Evolutionary conservation across 805 yeast genomes (phyloP), one percentile per base, ranked within the genome.

Genomic region (Blastobotrys robertii): DNA sequence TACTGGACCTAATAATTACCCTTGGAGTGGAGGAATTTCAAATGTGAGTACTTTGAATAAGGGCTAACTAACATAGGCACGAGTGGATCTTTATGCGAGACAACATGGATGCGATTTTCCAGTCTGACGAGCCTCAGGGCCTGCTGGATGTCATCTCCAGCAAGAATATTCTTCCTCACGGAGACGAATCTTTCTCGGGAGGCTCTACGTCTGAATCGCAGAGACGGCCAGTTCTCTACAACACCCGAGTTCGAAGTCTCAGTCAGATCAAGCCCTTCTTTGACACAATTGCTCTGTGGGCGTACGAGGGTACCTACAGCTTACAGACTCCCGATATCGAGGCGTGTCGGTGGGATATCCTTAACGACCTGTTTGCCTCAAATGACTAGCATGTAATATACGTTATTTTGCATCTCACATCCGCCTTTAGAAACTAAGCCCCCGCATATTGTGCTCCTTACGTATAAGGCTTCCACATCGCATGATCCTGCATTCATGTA

Each of bases 1-100:
- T 92, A 11, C 65, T 92, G 38, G 98, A 90, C 56, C 70, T 83
- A 28, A 59, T 87, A 15, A 58, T 90, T 14, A 67, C 81, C 1
- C 51, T 87, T 44, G 76, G 78, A 31, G 70, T 72, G 34, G 97
- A 88, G 56, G 95, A 86, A 45, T 71, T 90, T 67, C 80, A 79
- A 61, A 56, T 76, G 60, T 57, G 63, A 63, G 53, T 48, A 31
- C 4, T 4, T 3, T 15, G 3, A 8, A 3, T 15, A 8, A 8
- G 25, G n/a, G 22, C 25, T 7, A 14, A 8, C 34, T 31, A 12
- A 15, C 31, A 11, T 15, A 34, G 37, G 40, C 60, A 75, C 48
- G 92, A 86, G 54, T 90, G 97, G 97, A 65, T 92, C 1, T 92
- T 86, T 56, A 74, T 90, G 8, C 70, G 79, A 22, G 85, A 82